Base-by-base conservation (phyloP, 768 basidiomycete species). In the Suillus plorans region DNA sequence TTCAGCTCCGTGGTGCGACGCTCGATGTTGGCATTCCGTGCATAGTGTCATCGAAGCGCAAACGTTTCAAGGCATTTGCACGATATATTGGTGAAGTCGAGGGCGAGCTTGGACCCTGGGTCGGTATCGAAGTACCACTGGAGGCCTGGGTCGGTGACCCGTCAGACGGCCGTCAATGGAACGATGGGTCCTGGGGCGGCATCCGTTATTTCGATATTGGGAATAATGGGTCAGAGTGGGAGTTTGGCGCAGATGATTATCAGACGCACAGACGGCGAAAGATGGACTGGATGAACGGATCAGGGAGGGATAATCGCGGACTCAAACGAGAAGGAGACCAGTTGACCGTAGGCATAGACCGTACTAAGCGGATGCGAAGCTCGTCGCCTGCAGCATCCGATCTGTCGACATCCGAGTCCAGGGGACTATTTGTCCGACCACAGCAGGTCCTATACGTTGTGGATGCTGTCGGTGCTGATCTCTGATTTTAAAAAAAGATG, bases 1-100 rank as follows among this genome's bases (percentile, higher is more conserved):
- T 60, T 3, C 44, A 72, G 6, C 85, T 86, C 13, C 80, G 80
- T 22, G 93, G 94, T 1, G 87, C 89, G 3, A 91, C 88, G 13
- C 85, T 96, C 42, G 89, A 92, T 42, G 87, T 95, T 34, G 94
- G 94, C 10, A 95, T 95, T 41, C 92, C 94, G 0, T 95, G 94
- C 78, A 94, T 95, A 73, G 90, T 95, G 67, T 86, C 91, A 3
- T 90, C 89, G 49, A 91, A 92, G 73, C 84, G 90, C 44, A 89
- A 89, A 67, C 85, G 92, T 10, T 94, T 95, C 83, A 88, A 90
- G 59, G 94, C 94, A 1, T 90, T 87, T 70, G 94, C 93, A 25
- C 80, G 94, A 5, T 95, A 96, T 73, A 94, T 96, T 60, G 94
- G 91, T 7, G 92, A 94, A 72, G 88, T 96, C 2, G 82, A 85